Evolutionary conservation across 2,329 filamentous ascomycete genomes (phyloP), one percentile per base, ranked within the genome.

Genomic region (Polytolypa hystricis): DNA sequence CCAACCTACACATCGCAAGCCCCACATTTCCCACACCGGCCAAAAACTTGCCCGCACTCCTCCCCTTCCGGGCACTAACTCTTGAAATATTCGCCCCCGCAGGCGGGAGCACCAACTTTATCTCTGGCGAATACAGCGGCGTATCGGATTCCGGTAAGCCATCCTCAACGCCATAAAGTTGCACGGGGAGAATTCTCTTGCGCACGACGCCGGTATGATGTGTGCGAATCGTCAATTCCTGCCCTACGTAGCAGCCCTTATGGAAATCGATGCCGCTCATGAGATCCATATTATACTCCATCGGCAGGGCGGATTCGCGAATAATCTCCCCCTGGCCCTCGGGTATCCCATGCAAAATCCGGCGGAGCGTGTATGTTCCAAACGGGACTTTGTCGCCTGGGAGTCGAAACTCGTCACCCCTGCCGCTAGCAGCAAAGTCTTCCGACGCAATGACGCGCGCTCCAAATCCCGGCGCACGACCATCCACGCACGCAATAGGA

Each of bases 211-310:
- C 91, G 9, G 82, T 87, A 61, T 98, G 91, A 56, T 87, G 81
- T 1, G 91, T 98, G 28, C 91, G 80, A 46, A 96, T 94, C 1
- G 91, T 96, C 45, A 98, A 71, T 60, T 98, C 91, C 62, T 98
- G 91, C 0, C 91, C 91, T 5, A 96, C 77, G 59, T 98, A 98
- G 62, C 91, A 98, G 5, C 91, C 91, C 65, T 98, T 98, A 54
- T 77, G 77, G 65, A 91, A 98, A 61, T 95, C 84, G 47, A 98
- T 80, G 17, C 77, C 91, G 32, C 74, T 73, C 71, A 84, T 84
- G 41, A 84, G 64, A 60, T 98, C 91, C 56, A 96, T 72, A 57
- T 95, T 95, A 54, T 72, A 80, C 61, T 96, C 89, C 58, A 87
- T 79, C 1, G 91, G 89, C 37, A 98, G 67, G 1, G 85, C 78